Conservation (phyloP, 352 stramenopile genomes). For the Globisporangium ultimum region DNA sequence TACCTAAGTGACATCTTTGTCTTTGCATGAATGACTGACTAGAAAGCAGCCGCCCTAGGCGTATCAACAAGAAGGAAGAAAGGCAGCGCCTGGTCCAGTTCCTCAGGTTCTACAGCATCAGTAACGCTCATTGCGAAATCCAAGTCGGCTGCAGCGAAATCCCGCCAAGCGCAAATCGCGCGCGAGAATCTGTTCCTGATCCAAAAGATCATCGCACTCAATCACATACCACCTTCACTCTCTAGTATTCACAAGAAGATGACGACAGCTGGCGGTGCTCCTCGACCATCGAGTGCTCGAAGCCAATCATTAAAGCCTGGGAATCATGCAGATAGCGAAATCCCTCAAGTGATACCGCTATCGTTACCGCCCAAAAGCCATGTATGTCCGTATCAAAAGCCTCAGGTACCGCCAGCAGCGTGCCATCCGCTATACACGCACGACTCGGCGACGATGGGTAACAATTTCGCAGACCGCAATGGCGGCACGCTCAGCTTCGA, state of each 20-base stretch:
- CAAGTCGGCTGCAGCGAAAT: constrained; percentile 43
- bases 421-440: constrained; percentile 50
- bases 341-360: too few relatives aligned
- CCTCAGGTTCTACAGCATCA: too few relatives aligned
- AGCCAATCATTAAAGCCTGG: constrained; percentile 24
- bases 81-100: constrained; percentile 7
- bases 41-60: background rate
- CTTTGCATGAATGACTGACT: background rate
- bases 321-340: too few relatives aligned
- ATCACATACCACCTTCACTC: constrained; percentile 15
- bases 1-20: too few relatives aligned
- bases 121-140: constrained; percentile 20
- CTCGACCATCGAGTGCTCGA: constrained; percentile 3
- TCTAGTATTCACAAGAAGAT: constrained; percentile 1
- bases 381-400: constrained; percentile 1
- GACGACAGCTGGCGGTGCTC: background rate
- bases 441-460: constrained; percentile 38
- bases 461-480: constrained; percentile 48
- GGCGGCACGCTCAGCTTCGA: constrained; percentile 17
- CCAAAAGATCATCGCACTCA: constrained; percentile 51
- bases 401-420: constrained; percentile 25
- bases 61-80: background rate
- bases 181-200: constrained; percentile 57
- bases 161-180: constrained; percentile 50
- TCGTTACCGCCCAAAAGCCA: background rate